Conservation (phyloP, 352 stramenopile species). For the Pythium aquatile region DNA sequence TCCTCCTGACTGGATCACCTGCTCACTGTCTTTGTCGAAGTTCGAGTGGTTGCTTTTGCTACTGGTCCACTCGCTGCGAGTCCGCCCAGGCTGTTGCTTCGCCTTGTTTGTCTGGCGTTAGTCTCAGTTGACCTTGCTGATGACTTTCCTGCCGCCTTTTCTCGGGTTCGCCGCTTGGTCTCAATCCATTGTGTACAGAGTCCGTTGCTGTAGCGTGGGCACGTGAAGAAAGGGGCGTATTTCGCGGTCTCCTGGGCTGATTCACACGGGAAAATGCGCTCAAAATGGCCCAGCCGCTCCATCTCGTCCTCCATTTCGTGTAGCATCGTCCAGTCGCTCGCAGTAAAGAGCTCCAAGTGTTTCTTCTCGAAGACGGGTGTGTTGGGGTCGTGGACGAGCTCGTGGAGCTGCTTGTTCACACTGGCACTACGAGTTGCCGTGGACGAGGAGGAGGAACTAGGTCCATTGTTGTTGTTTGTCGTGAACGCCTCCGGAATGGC, state of each 20-base stretch:
- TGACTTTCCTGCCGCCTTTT: not conserved
- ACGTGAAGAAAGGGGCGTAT: constrained; percentile 57
- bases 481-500: constrained; percentile 26
- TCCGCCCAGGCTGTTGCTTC: constrained; percentile 15
- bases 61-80: not conserved
- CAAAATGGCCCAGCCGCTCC: constrained; percentile 64
- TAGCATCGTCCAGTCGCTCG: constrained; percentile 59
- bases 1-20: not conserved
- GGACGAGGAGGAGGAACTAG: not conserved
- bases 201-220: constrained; percentile 56
- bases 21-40: not conserved
- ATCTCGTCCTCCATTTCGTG: constrained; percentile 73
- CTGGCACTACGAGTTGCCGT: constrained; percentile 8
- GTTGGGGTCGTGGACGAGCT: constrained; percentile 49
- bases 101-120: constrained; percentile 3
- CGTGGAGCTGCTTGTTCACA: constrained; percentile 54
- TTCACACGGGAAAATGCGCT: constrained; percentile 58
- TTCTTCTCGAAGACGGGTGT: constrained; percentile 39
- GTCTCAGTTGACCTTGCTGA: not conserved
- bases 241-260: constrained; percentile 19
- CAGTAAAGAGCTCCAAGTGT: constrained; percentile 54
- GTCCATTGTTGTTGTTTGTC: constrained; percentile 4
- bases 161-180: constrained; percentile 24
- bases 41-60: not conserved
- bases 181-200: constrained; percentile 65